phyloP scores from a whole-genome alignment of 768 basidiomycete genomes.

The Mrakia blollopis region DNA sequence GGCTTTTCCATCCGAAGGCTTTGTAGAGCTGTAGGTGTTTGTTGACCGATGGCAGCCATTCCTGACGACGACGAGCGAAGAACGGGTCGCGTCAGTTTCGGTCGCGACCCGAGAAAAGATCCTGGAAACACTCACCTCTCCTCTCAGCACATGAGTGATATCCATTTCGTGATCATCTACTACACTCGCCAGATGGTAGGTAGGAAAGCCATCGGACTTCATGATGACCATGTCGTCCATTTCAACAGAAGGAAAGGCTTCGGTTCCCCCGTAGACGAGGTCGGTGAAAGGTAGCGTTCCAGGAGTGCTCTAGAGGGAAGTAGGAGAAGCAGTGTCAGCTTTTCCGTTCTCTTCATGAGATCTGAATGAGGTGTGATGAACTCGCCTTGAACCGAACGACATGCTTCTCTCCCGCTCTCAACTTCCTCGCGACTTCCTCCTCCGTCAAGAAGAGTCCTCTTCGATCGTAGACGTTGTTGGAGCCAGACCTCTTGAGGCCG shows the following conservation, averaged over 20 bases:
- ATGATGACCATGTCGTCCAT: constrained; percentile 84
- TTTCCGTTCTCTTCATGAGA: not conserved
- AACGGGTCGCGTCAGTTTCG: not conserved
- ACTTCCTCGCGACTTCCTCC: constrained; percentile 72
- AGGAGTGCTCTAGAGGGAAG: not conserved
- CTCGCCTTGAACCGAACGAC: constrained; percentile 84
- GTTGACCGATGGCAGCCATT: constrained; percentile 92
- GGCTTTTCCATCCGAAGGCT: constrained; percentile 63
- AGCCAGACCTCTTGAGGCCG: constrained; percentile 65
- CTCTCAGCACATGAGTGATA: constrained; percentile 89
- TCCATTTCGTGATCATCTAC: constrained; percentile 96
- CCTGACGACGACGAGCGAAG: constrained; percentile 50
- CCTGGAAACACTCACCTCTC: constrained; percentile 58
- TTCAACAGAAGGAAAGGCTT: constrained; percentile 30
- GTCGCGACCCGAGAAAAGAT: not conserved
- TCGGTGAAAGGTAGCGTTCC: constrained; percentile 14
- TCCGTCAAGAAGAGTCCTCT: constrained; percentile 77
- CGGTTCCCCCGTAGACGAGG: constrained; percentile 27
- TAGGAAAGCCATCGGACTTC: constrained; percentile 89
- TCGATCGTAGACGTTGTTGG: constrained; percentile 78
- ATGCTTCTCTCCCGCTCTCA: constrained; percentile 68
- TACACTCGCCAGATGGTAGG: constrained; percentile 92
- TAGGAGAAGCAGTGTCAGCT: not conserved
- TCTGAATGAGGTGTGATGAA: too few relatives aligned
- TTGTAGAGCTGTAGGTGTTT: constrained; percentile 86